Evolutionary conservation across 176 grass and related monocot genomes (phyloP), one percentile per base, ranked within the genome.

Genomic region (Musa beccarii): DNA sequence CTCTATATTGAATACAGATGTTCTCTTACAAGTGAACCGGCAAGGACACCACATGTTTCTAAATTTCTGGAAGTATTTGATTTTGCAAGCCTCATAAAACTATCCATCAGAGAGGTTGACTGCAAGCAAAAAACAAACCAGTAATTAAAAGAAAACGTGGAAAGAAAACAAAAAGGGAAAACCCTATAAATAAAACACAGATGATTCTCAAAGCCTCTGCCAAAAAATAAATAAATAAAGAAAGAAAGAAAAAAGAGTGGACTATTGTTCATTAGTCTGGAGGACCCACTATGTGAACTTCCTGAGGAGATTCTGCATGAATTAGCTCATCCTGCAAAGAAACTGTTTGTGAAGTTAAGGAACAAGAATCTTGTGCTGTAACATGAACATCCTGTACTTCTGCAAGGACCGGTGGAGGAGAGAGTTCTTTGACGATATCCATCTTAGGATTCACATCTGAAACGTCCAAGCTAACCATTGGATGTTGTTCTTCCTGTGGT

Each of bases 21-120:
- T 43, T 24, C 63, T 81, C 86, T 88, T 88, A 88, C 86, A 73
- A 88, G 86, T 73, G 86, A 88, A 83, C 86, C 86, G 63, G 86
- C 86, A 78, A 88, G 86, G 26, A 88, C 74, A 63, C 82, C 86
- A 51, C 86, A 88, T 22, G 86, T 88, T 77, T 88, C 86, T 73
- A 88, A 76, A 67, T 80, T 84, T 78, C 78, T 84, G 67, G 75
- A 43, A 59, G 86, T 88, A 76, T 88, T 88, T 78, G 78, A 81
- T 79, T 88, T 88, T 8, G 86, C 81, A 73, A 88, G 14, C 75
- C 86, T 84, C 82, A 88, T 75, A 49, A 88, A 88, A 57, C 17
- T 78, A 28, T 88, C 86, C 86, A 88, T 84, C 81, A 88, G 65
- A 71, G 59, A 56, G n/a, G 78, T 88, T 64, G 86, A 84, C 86